Evolutionary conservation across 371 early-diverging fungal species (phyloP).

Genomic region (Parasitella parasitica): DNA sequence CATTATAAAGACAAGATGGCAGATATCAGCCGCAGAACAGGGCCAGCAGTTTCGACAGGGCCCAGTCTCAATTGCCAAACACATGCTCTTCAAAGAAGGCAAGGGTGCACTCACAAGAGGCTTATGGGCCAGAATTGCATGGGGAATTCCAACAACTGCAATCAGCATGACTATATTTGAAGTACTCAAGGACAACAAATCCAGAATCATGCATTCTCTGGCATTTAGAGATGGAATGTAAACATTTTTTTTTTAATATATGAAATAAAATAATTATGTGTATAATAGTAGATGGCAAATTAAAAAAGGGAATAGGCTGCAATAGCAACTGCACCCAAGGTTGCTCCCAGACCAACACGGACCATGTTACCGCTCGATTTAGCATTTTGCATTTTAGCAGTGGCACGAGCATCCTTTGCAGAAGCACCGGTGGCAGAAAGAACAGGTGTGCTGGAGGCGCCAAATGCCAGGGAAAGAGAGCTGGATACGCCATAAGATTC

Average conservation of each 20-base stretch:
- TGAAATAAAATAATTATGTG: background rate
- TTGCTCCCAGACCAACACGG: constrained; percentile 15
- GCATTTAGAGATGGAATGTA: background rate
- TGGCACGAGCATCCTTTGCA: background rate
- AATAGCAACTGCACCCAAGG: constrained; percentile 8
- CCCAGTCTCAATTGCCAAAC: constrained; percentile 41
- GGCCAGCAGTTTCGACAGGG: constrained; percentile 30
- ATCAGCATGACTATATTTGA: constrained; percentile 81
- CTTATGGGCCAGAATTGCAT: constrained; percentile 63
- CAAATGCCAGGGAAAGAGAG: constrained; percentile 9
- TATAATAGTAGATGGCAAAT: background rate
- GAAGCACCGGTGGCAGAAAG: background rate
- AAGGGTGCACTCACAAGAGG: constrained; percentile 65
- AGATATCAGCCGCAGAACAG: constrained; percentile 54
- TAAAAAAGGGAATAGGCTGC: constrained; percentile 12
- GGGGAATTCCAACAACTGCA: constrained; percentile 71
- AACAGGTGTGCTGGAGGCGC: constrained; percentile 9
- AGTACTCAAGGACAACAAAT: constrained; percentile 52
- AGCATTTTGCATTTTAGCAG: background rate
- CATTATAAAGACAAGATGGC: constrained; percentile 84
- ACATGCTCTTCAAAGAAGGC: constrained; percentile 67
- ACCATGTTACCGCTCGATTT: constrained; percentile 13
- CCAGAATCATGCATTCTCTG: background rate
- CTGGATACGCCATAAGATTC: constrained; percentile 1
- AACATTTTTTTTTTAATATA: background rate